phyloP scores from a whole-genome alignment of 208 protist species.

The Acanthamoeba quina region DNA sequence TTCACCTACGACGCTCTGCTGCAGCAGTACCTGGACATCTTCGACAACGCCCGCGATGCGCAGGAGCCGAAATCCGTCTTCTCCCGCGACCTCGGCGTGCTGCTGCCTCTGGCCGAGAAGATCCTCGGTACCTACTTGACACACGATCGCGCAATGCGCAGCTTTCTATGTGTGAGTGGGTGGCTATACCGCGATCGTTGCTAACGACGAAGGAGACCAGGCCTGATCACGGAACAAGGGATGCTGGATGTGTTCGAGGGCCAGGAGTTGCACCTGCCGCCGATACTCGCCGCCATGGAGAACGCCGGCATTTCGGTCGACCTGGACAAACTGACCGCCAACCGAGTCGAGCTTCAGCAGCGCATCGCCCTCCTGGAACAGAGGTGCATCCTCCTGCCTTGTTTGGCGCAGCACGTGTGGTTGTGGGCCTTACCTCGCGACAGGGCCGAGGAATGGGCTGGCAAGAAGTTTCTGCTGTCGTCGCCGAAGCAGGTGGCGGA shows the following conservation, averaged over 20 bases:
- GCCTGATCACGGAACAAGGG: neutral
- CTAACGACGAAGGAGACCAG: neutral
- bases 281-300: constrained; percentile 58
- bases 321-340: constrained; percentile 7
- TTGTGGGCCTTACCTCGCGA: neutral
- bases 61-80: neutral
- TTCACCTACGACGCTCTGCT: constrained; percentile 48
- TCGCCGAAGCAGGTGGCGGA: constrained; percentile 49
- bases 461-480: constrained; percentile 19
- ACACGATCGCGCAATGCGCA: too few species aligned
- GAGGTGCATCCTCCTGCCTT: neutral
- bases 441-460: constrained; percentile 35
- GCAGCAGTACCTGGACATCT: constrained; percentile 30
- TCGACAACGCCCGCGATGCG: neutral
- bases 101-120: constrained; percentile 31
- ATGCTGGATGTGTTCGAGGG: constrained; percentile 10
- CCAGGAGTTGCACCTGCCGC: constrained; percentile 61
- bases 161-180: too few species aligned
- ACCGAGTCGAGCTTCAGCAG: constrained; percentile 19
- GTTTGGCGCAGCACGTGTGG: too few species aligned
- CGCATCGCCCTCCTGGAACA: constrained; percentile 47
- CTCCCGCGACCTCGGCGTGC: neutral
- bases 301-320: constrained; percentile 47
- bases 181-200: too few species aligned
- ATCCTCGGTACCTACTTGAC: neutral